Conservation (phyloP, 495 filamentous ascomycete genomes). For the Melanomma pulvis-pyrius region DNA sequence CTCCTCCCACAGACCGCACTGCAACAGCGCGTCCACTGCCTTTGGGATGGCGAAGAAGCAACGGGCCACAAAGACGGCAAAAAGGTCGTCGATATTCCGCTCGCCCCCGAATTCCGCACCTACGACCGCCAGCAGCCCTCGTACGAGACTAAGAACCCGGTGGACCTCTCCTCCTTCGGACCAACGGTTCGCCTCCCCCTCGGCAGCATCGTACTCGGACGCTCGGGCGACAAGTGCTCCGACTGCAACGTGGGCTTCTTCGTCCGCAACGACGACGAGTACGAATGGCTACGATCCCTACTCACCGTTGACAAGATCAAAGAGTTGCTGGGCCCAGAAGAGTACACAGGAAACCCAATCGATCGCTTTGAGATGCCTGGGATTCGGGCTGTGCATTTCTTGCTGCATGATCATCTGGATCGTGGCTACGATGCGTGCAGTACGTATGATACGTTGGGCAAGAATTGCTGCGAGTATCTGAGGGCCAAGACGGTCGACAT, state of each 20-base stretch:
- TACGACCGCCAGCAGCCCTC: slow-evolving; percentile 33
- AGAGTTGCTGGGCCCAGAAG: slow-evolving; percentile 33
- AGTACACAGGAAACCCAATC: slow-evolving; percentile 29
- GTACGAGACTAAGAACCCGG: slow-evolving; percentile 36
- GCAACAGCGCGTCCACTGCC: slow-evolving; percentile 38
- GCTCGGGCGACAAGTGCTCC: slow-evolving; percentile 41
- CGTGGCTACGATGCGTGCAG: slow-evolving; percentile 34
- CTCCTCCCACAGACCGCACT: slow-evolving; percentile 40
- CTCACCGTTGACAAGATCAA: slow-evolving; percentile 32
- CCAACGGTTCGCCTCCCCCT: slow-evolving; percentile 38
- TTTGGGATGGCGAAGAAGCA: slow-evolving; percentile 22
- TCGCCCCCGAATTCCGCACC: slow-evolving; percentile 21
- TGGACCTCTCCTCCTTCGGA: slow-evolving; percentile 33
- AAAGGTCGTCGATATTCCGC: slow-evolving; percentile 31
- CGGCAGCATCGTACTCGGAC: slow-evolving; percentile 40
- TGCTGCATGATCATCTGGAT: slow-evolving; percentile 38
- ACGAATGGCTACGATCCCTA: slow-evolving; percentile 28
- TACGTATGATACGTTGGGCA: slow-evolving; percentile 36
- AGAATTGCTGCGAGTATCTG: slow-evolving; percentile 38
- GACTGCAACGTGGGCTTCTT: slow-evolving; percentile 44
- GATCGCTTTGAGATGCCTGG: slow-evolving; percentile 36
- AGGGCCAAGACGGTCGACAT: slow-evolving; percentile 36
- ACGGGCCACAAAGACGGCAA: slow-evolving; percentile 22
- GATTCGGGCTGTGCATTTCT: slow-evolving; percentile 38
- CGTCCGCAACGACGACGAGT: slow-evolving; percentile 37